Evolutionary conservation across 2,329 filamentous ascomycete genomes (phyloP).

Genomic region (Paraconiothyrium sp.): DNA sequence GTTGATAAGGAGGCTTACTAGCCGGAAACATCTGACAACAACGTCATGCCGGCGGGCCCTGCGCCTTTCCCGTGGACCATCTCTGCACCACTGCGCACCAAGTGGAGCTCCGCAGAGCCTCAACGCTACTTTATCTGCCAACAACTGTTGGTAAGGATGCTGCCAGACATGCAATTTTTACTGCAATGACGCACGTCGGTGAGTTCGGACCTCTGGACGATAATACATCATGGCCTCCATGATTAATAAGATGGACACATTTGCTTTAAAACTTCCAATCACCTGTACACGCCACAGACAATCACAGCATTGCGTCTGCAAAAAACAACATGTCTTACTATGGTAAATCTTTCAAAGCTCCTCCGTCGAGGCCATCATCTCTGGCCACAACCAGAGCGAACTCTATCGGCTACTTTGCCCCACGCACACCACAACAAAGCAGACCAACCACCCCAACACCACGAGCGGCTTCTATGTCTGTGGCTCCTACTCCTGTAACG

Average conservation of each 20-base stretch:
- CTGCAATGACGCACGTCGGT: neutral
- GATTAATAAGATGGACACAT: neutral
- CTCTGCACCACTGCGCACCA: neutral
- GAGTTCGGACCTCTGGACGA: neutral
- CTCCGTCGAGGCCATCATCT: constrained; percentile 22
- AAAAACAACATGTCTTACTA: constrained; percentile 22
- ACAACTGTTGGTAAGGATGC: neutral
- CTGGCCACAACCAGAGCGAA: constrained; percentile 23
- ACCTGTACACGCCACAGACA: neutral
- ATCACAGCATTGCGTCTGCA: neutral
- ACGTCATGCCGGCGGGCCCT: constrained; percentile 7
- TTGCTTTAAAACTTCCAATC: neutral
- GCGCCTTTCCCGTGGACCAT: constrained; percentile 6
- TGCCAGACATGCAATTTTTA: constrained; percentile 1
- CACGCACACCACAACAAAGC: constrained; percentile 15
- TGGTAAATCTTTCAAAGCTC: constrained; percentile 22
- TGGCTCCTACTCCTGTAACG: constrained; percentile 22
- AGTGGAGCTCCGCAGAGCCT: constrained; percentile 14
- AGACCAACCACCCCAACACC: constrained; percentile 21
- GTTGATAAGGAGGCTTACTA: neutral
- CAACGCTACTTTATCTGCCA: constrained; percentile 4
- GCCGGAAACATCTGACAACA: neutral
- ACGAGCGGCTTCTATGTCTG: constrained; percentile 20
- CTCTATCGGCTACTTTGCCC: constrained; percentile 18
- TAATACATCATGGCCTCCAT: neutral